A percentile compares a stretch with the other conserved stretches of the same genome.
phyloP scores from a whole-genome alignment of 805 yeast species.

The Kockiozyma suomiensis region DNA sequence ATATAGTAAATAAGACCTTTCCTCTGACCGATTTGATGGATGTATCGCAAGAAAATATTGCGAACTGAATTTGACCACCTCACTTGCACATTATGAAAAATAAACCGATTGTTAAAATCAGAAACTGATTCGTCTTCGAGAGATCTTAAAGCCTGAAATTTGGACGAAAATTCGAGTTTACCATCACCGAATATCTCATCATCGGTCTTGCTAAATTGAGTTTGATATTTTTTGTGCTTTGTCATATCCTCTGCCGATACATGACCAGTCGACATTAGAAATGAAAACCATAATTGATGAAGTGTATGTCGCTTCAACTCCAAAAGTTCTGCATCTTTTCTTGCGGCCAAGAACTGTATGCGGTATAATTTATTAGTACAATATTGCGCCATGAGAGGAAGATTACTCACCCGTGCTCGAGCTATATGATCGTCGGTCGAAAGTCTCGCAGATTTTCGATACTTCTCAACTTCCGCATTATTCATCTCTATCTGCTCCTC shows the following conservation, averaged over 20 bases:
- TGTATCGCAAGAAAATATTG: conserved; percentile 62
- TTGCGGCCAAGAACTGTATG: conserved; percentile 16
- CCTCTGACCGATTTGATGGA: conserved; percentile 52
- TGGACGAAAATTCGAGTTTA: background rate
- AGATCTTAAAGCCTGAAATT: background rate
- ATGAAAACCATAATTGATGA: conserved; percentile 26
- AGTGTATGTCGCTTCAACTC: conserved; percentile 17
- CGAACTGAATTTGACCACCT: conserved; percentile 78
- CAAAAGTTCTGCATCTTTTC: conserved; percentile 20
- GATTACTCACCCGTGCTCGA: conserved; percentile 16
- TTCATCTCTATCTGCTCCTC: conserved; percentile 45
- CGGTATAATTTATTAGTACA: background rate
- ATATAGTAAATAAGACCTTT: conserved; percentile 50
- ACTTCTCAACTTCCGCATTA: conserved; percentile 10
- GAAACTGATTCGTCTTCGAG: conserved; percentile 18
- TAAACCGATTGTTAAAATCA: conserved; percentile 65
- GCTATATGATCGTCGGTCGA: conserved; percentile 15
- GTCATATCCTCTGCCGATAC: background rate
- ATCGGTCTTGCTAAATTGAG: conserved; percentile 3
- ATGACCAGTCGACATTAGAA: conserved; percentile 16
- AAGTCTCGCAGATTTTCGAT: conserved; percentile 14
- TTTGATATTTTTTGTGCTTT: background rate
- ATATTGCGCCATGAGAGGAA: background rate
- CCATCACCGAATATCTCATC: conserved; percentile 13
- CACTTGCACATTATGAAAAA: conserved; percentile 69